Base-by-base conservation (phyloP, 2,329 filamentous ascomycete genomes). In the Didymella pomorum region DNA sequence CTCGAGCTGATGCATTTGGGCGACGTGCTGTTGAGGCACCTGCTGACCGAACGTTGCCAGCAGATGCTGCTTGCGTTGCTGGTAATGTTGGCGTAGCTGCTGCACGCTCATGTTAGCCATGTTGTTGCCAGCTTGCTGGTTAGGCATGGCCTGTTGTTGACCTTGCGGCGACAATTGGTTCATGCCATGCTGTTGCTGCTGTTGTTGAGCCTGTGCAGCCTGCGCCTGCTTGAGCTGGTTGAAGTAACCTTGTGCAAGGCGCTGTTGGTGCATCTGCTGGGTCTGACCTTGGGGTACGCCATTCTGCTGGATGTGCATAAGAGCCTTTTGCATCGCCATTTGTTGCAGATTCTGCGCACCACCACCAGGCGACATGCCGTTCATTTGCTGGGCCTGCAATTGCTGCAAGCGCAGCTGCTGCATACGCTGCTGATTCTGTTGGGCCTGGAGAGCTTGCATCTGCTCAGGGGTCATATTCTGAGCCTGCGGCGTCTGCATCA, bases 401-500 rank as follows among this genome's bases (percentile, higher is more conserved):
- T 58, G 56, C 37, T 58, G 56, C 16, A 53, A n/a, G 31, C 56
- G 56, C 2, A 58, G 49, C 42, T 62, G 58, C n/a, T 66, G 63
- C 33, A 69, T 48, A 29, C 59, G 63, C 35, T 63, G 75, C 50
- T 72, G 69, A 35, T 68, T 71, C n/a, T 71, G 69, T 26, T 67
- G 63, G 16, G 55, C 55, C 41, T 69, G 70, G 21, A 69, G 26
- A 45, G 71, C 64, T 31, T 76, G 71, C 62, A 75, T 68, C 11
- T 75, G 71, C 44, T 76, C 74, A 5, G 73, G 74, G 4, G 74
- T 74, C 67, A 76, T 70, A 46, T 69, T 69, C 28, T 74, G 68
- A 28, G 68, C 63, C 16, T 67, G 65, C 33, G 75, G 74, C 35
- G 73, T 69, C 23, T 70, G 72, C 67, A 76, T 75, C 73, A 78